Conservation (phyloP, 768 basidiomycete genomes). For the Boletus patriciae region DNA sequence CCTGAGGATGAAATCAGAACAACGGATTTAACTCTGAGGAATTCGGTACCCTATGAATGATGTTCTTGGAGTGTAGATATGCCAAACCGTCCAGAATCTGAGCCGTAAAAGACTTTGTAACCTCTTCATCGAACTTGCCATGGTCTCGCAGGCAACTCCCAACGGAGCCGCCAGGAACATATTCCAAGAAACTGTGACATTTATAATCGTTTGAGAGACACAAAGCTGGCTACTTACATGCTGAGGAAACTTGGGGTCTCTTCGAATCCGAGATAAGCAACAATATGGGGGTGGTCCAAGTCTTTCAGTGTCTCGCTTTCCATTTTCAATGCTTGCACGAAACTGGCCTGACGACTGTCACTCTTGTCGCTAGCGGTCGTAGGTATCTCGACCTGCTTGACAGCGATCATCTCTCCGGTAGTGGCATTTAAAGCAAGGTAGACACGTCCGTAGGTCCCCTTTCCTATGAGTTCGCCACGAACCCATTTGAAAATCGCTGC, state of each 20-base stretch:
- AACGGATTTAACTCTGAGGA: background rate
- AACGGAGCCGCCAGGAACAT: slow-evolving; percentile 96
- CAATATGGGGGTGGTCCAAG: slow-evolving; percentile 95
- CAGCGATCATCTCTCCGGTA: slow-evolving; percentile 98
- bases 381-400: slow-evolving; percentile 98
- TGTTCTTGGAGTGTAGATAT: slow-evolving; percentile 89
- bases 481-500: slow-evolving; percentile 96
- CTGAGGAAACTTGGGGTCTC: slow-evolving; percentile 85
- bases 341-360: slow-evolving; percentile 77
- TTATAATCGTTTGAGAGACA: background rate
- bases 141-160: slow-evolving; percentile 88
- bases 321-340: slow-evolving; percentile 89
- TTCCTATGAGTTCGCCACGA: slow-evolving; percentile 95
- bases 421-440: slow-evolving; percentile 95
- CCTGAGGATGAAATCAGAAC: slow-evolving; percentile 45
- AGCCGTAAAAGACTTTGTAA: slow-evolving; percentile 87
- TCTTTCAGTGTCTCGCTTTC: slow-evolving; percentile 97
- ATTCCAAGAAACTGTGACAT: slow-evolving; percentile 85
- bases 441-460: slow-evolving; percentile 94
- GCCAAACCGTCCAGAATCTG: slow-evolving; percentile 92
- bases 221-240: slow-evolving; percentile 61
- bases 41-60: slow-evolving; percentile 79
- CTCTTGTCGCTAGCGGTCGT: slow-evolving; percentile 88
- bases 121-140: slow-evolving; percentile 88
- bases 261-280: slow-evolving; percentile 95